Percentiles rank a stretch among this genome's conserved stretches.
phyloP scores from a whole-genome alignment of 345 rosid genomes.

The Citrus australasica region DNA sequence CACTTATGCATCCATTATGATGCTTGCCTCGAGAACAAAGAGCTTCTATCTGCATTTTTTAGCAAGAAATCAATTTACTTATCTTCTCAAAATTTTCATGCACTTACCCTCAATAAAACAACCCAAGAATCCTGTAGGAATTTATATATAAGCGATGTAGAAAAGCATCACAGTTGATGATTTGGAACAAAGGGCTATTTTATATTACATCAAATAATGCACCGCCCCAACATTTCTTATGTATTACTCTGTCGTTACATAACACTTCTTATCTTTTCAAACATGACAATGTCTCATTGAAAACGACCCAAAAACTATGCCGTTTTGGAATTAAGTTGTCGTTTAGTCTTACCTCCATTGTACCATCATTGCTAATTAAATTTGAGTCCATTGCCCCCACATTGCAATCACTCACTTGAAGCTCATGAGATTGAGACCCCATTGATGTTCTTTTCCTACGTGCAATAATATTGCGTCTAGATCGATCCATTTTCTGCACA shows the following conservation, averaged over 20 bases:
- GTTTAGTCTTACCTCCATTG: constrained; percentile 42
- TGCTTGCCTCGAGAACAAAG: constrained; percentile 26
- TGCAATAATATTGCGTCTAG: constrained; percentile 21
- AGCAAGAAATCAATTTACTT: not conserved
- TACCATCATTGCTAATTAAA: constrained; percentile 24
- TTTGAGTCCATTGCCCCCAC: constrained; percentile 31
- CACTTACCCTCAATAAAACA: not conserved
- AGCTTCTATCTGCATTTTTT: constrained; percentile 53
- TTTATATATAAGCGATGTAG: no score
- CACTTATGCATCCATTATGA: constrained; percentile 24
- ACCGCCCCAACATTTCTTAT: not conserved
- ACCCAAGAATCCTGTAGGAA: not conserved
- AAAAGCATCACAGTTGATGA: not conserved
- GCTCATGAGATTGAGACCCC: constrained; percentile 32
- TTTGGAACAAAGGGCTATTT: not conserved
- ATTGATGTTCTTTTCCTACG: constrained; percentile 39
- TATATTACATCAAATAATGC: not conserved
- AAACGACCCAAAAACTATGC: constrained; percentile 5
- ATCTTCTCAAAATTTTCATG: not conserved
- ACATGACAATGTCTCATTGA: not conserved
- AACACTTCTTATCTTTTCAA: not conserved
- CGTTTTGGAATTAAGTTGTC: not conserved
- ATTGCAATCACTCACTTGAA: constrained; percentile 34
- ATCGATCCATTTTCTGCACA: constrained; percentile 41
- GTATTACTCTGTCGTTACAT: not conserved